Conservation (phyloP, 208 protist genomes). For the Wallacemonas sp. region DNA sequence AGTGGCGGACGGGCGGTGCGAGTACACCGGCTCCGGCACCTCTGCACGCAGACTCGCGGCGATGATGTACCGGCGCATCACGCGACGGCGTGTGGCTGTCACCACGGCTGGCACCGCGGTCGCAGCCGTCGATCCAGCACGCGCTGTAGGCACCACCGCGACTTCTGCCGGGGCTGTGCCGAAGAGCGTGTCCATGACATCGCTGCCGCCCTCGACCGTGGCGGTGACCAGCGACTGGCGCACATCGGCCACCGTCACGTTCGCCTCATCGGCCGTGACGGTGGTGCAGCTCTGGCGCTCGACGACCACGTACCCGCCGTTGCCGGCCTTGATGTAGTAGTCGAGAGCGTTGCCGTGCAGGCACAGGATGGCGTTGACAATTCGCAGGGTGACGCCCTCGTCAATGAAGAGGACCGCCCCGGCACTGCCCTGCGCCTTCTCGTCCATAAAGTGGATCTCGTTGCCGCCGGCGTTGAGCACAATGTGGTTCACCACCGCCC, state of each 20-base stretch:
- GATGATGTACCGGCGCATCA: constrained; percentile 12
- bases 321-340: constrained; percentile 54
- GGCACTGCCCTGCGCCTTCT: constrained; percentile 20
- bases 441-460: constrained; percentile 58
- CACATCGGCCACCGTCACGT: background rate
- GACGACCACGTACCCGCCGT: constrained; percentile 70
- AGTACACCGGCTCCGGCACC: constrained; percentile 7
- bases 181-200: constrained; percentile 13
- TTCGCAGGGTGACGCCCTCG: constrained; percentile 66
- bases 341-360: constrained; percentile 55
- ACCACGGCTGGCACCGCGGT: background rate
- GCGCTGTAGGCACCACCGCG: too few relatives aligned
- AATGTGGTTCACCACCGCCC: constrained; percentile 49
- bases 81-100: background rate
- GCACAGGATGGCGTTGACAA: constrained; percentile 58
- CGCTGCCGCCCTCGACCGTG: background rate
- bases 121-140: background rate
- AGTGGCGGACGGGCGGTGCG: background rate
- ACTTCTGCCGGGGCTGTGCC: too few relatives aligned
- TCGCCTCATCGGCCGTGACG: constrained; percentile 12
- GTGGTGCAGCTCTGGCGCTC: constrained; percentile 39
- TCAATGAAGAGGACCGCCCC: constrained; percentile 53
- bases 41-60: constrained; percentile 1
- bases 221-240: background rate
- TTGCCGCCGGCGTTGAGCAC: constrained; percentile 59